Conservation (phyloP, 2,329 filamentous ascomycete species). For the Cladophialophora bantiana region DNA sequence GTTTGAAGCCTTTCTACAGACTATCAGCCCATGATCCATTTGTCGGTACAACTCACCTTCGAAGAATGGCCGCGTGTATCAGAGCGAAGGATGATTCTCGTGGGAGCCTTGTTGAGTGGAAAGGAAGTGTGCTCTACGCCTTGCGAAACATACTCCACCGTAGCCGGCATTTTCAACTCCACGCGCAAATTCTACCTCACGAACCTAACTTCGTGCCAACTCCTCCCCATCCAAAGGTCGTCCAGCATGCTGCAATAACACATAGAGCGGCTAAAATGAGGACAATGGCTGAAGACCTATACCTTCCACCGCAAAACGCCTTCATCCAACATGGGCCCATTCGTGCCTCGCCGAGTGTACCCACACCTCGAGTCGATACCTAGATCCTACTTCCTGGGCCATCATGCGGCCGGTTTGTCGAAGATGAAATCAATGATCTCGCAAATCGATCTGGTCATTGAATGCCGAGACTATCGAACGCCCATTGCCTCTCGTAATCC, state of each 20-base stretch:
- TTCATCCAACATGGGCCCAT: constrained; percentile 51
- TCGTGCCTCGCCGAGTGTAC: constrained; percentile 77
- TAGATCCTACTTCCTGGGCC: constrained; percentile 91
- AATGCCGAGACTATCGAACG: constrained; percentile 92
- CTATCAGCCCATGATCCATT: background rate
- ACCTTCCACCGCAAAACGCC: background rate
- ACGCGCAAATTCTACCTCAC: background rate
- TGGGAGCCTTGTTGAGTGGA: background rate
- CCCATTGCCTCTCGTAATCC: constrained; percentile 91
- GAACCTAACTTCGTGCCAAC: background rate
- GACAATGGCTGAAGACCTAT: constrained; percentile 21
- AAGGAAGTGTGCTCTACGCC: background rate
- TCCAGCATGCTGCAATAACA: background rate
- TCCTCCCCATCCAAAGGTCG: background rate
- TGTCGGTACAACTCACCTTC: background rate
- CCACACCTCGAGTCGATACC: constrained; percentile 76
- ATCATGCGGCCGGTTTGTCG: constrained; percentile 80
- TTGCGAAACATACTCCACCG: background rate
- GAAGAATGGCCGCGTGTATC: background rate
- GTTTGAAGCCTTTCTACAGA: too few relatives aligned
- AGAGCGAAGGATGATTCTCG: background rate
- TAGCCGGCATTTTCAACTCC: background rate
- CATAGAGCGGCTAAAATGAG: background rate
- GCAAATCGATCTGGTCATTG: constrained; percentile 84
- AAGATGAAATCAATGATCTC: constrained; percentile 84